Conservation (phyloP, 129 eudicot genomes). For the Tagetes patula region DNA sequence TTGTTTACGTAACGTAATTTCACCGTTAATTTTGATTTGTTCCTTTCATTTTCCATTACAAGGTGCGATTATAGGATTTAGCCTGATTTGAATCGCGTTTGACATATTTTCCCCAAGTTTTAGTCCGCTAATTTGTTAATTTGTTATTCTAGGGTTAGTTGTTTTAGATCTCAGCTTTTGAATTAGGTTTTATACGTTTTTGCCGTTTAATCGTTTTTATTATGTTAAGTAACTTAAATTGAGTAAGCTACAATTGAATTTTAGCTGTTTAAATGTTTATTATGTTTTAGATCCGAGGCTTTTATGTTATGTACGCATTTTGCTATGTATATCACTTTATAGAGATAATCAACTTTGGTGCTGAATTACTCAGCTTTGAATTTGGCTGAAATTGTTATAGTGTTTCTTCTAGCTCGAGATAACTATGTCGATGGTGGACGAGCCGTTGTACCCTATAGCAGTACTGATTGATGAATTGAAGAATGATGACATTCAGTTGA, state of each 20-base stretch:
- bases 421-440: constrained; percentile 85
- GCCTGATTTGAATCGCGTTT: constrained; percentile 4
- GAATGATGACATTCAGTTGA: constrained; percentile 88
- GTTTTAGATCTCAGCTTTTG: constrained; percentile 30
- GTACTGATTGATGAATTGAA: constrained; percentile 93
- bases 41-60: constrained; percentile 1
- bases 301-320: constrained; percentile 1
- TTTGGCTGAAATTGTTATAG: constrained; percentile 26
- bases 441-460: constrained; percentile 96
- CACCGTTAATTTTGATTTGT: background rate
- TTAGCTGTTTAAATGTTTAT: background rate
- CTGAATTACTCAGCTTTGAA: background rate
- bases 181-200: background rate
- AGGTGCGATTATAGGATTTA: background rate
- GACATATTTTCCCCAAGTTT: background rate
- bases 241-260: constrained; percentile 9
- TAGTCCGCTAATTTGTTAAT: constrained; percentile 5
- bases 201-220: background rate
- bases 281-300: background rate
- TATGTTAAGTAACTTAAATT: constrained; percentile 5
- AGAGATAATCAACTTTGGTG: background rate
- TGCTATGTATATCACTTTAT: background rate
- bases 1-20: background rate
- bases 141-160: constrained; percentile 31
- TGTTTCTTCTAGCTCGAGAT: constrained; percentile 10